Conservation (phyloP, 2,329 filamentous ascomycete species). For the Neurospora sp. region DNA sequence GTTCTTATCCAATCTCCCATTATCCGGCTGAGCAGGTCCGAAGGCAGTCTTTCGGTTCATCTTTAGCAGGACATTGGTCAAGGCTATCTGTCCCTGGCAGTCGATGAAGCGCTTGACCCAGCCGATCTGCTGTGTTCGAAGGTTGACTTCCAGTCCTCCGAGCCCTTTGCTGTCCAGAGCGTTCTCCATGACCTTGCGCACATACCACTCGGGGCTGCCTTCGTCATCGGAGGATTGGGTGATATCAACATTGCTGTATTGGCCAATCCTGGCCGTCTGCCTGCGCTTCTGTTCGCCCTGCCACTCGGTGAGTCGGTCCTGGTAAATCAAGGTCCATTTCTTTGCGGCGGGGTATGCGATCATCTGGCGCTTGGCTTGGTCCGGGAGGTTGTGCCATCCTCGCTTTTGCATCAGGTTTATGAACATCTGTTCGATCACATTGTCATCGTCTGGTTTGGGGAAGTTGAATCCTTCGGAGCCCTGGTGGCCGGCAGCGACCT, state of each 20-base stretch:
- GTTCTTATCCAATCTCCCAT: slow-evolving; percentile 59
- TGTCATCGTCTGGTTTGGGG: slow-evolving; percentile 67
- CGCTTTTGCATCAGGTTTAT: slow-evolving; percentile 92
- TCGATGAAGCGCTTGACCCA: slow-evolving; percentile 98
- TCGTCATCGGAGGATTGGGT: slow-evolving; percentile 82
- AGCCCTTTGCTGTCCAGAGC: slow-evolving; percentile 85
- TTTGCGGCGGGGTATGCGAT: slow-evolving; percentile 86
- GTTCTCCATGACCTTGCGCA: slow-evolving; percentile 93
- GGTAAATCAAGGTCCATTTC: slow-evolving; percentile 95
- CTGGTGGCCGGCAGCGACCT: slow-evolving; percentile 32
- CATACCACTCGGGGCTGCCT: slow-evolving; percentile 95
- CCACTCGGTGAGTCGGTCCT: slow-evolving; percentile 86
- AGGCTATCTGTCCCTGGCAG: slow-evolving; percentile 89
- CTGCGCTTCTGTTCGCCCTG: slow-evolving; percentile 89
- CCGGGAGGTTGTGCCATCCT: slow-evolving; percentile 93
- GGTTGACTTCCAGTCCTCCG: slow-evolving; percentile 84
- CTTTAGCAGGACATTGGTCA: slow-evolving; percentile 88
- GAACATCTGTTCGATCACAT: slow-evolving; percentile 84
- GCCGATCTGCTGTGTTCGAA: slow-evolving; percentile 91
- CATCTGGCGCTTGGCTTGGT: slow-evolving; percentile 93
- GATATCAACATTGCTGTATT: slow-evolving; percentile 60
- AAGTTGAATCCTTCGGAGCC: slow-evolving; percentile 49
- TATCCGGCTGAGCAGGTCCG: slow-evolving; percentile 52
- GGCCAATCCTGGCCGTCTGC: slow-evolving; percentile 61
- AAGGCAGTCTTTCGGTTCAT: slow-evolving; percentile 80